Evolutionary conservation across 2,329 filamentous ascomycete species (phyloP).

Genomic region (Verticillium longisporum): DNA sequence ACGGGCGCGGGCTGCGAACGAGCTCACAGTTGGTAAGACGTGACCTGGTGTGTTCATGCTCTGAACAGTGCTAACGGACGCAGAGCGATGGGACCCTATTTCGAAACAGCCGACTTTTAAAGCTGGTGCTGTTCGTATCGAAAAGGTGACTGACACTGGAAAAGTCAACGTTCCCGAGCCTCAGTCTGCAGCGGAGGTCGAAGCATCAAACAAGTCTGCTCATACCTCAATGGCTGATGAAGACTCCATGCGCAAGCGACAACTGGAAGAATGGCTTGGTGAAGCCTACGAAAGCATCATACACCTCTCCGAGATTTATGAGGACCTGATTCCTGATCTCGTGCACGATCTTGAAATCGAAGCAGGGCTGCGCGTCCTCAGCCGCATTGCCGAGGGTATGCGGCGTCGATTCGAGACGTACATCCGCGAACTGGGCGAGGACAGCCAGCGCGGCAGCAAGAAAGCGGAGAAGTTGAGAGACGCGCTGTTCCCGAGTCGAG

Average conservation of each 20-base stretch:
- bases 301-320: conserved; percentile 17
- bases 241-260: conserved; percentile 14
- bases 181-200: conserved; percentile 15
- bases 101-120: conserved; percentile 25
- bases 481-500: conserved; percentile 16
- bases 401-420: conserved; percentile 13
- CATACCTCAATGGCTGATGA: conserved; percentile 7
- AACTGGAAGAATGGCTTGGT: conserved; percentile 24
- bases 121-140: conserved; percentile 23
- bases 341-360: conserved; percentile 22
- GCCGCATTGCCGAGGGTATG: conserved; percentile 16
- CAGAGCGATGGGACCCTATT: too few relatives aligned
- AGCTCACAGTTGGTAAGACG: conserved; percentile 24
- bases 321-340: conserved; percentile 16
- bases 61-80: too few relatives aligned
- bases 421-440: conserved; percentile 19
- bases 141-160: conserved; percentile 14
- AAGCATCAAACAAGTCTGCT: conserved; percentile 6
- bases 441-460: conserved; percentile 13
- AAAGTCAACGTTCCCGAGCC: conserved; percentile 12
- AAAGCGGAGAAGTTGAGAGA: conserved; percentile 13
- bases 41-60: conserved; percentile 16
- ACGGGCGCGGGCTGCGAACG: conserved; percentile 21
- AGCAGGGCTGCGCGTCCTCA: conserved; percentile 18
- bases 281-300: conserved; percentile 20